Evolutionary conservation across 2,329 filamentous ascomycete genomes (phyloP).

Genomic region (Phyllosticta paracitricarpa): DNA sequence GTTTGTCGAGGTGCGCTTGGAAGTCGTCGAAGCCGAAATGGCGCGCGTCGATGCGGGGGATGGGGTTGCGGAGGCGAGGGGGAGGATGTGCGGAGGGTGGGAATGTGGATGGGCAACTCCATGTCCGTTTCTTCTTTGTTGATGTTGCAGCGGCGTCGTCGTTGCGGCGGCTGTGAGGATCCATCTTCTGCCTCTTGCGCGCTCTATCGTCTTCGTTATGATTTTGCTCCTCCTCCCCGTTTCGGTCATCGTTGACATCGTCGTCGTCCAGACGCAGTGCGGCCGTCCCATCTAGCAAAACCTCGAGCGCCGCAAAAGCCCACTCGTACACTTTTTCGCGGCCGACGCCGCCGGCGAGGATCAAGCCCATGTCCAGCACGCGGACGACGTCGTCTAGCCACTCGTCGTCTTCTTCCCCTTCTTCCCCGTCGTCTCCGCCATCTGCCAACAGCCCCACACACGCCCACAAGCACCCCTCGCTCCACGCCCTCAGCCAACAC

Average conservation of each 20-base stretch:
- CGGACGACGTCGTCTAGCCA: slow-evolving; percentile 52
- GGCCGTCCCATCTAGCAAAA: slow-evolving; percentile 5
- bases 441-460: slow-evolving; percentile 30
- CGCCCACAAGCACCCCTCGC: slow-evolving; percentile 58
- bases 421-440: slow-evolving; percentile 2
- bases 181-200: not conserved
- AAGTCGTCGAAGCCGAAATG: slow-evolving; percentile 19
- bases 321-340: not conserved
- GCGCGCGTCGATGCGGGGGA: not conserved
- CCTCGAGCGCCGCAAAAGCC: slow-evolving; percentile 1
- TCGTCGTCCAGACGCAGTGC: not conserved
- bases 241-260: not conserved
- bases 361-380: slow-evolving; percentile 64
- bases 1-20: slow-evolving; percentile 16
- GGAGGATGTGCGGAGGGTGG: slow-evolving; percentile 26
- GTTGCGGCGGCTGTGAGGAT: slow-evolving; percentile 22
- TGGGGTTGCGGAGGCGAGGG: not conserved
- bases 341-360: slow-evolving; percentile 47
- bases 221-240: not conserved
- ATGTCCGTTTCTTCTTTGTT: not conserved
- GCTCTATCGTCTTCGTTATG: not conserved
- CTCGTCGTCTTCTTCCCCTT: slow-evolving; percentile 17
- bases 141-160: not conserved
- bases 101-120: not conserved
- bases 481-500: slow-evolving; percentile 63